These are phyloP conservation scores for Apiotrichum brassicae DNA, from an alignment of 1,284 basidiomycete genomes.

Conservation along the genomic window DNA sequence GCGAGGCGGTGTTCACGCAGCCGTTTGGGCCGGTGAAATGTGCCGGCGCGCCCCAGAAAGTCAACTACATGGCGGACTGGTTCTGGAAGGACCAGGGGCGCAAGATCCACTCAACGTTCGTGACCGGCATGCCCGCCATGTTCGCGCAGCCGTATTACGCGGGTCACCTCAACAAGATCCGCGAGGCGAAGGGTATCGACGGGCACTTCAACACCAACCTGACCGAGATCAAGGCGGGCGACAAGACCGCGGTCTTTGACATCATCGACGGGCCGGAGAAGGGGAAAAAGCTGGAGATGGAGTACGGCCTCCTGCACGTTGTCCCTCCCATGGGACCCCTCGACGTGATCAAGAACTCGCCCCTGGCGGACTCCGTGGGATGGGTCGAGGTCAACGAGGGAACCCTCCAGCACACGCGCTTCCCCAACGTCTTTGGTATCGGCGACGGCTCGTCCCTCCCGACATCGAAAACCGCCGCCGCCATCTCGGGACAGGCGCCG, in stretches of 20 bases:
- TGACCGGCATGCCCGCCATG: slow-evolving; percentile 89
- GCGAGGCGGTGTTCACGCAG: slow-evolving; percentile 83
- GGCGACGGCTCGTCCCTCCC: slow-evolving; percentile 88
- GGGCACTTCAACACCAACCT: slow-evolving; percentile 81
- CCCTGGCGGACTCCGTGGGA: slow-evolving; percentile 71
- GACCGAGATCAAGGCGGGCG: slow-evolving; percentile 60
- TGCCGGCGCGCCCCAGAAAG: slow-evolving; percentile 88
- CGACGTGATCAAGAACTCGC: slow-evolving; percentile 69
- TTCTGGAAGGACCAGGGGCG: slow-evolving; percentile 46
- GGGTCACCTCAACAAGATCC: slow-evolving; percentile 70
- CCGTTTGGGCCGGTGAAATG: slow-evolving; percentile 93
- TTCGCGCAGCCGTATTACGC: slow-evolving; percentile 81
- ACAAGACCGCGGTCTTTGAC: slow-evolving; percentile 78
- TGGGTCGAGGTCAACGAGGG: slow-evolving; percentile 80
- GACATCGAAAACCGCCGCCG: slow-evolving; percentile 93
- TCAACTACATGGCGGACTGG: slow-evolving; percentile 80
- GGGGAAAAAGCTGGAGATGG: slow-evolving; percentile 58
- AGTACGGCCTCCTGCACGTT: slow-evolving; percentile 81
- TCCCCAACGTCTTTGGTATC: slow-evolving; percentile 75
- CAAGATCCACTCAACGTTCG: slow-evolving; percentile 63
- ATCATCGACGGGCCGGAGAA: slow-evolving; percentile 54
- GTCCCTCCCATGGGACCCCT: slow-evolving; percentile 86
- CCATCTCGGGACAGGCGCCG: slow-evolving; percentile 86
- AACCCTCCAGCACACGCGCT: slow-evolving; percentile 76
- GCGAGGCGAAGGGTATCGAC: slow-evolving; percentile 70